Evolutionary conservation across 2,329 filamentous ascomycete genomes (phyloP).

Genomic region (Neofusicoccum ribis): DNA sequence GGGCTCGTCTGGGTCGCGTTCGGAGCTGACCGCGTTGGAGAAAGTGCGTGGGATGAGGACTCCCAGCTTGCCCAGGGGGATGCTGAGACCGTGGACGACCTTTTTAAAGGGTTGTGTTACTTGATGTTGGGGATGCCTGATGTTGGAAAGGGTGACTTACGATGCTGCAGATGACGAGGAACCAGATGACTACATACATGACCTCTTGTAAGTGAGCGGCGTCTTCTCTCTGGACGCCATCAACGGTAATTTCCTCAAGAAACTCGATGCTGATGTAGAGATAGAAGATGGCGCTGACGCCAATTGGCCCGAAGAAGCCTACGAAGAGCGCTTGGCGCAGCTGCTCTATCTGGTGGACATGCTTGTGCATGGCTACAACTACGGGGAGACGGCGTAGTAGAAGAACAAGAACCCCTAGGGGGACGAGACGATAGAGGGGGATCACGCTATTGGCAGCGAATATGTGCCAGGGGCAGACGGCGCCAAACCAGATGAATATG

Average conservation of each 20-base stretch:
- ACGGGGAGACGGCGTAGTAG: conserved; percentile 76
- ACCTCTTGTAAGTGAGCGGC: conserved; percentile 65
- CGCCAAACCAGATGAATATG: conserved; percentile 90
- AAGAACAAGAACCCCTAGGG: conserved; percentile 73
- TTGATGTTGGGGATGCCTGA: no score
- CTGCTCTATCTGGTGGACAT: conserved; percentile 77
- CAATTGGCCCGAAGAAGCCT: conserved; percentile 91
- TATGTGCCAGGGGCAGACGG: conserved; percentile 75
- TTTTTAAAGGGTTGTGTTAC: background rate
- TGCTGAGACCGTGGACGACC: conserved; percentile 73
- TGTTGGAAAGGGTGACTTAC: conserved; percentile 50
- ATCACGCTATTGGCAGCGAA: conserved; percentile 71
- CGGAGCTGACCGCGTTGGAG: conserved; percentile 46
- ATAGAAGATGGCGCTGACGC: conserved; percentile 88
- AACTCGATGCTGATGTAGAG: conserved; percentile 80
- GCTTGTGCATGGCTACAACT: conserved; percentile 70
- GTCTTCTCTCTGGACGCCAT: conserved; percentile 64
- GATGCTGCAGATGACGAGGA: conserved; percentile 78
- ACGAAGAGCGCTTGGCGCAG: conserved; percentile 77
- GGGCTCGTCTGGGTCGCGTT: conserved; percentile 25
- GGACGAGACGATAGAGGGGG: conserved; percentile 70
- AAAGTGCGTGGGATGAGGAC: conserved; percentile 64
- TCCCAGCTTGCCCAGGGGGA: conserved; percentile 70
- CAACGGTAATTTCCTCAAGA: conserved; percentile 57
- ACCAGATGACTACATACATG: conserved; percentile 78